Base-by-base conservation (phyloP, 2,329 filamentous ascomycete genomes). In the Colletotrichum paranaense region DNA sequence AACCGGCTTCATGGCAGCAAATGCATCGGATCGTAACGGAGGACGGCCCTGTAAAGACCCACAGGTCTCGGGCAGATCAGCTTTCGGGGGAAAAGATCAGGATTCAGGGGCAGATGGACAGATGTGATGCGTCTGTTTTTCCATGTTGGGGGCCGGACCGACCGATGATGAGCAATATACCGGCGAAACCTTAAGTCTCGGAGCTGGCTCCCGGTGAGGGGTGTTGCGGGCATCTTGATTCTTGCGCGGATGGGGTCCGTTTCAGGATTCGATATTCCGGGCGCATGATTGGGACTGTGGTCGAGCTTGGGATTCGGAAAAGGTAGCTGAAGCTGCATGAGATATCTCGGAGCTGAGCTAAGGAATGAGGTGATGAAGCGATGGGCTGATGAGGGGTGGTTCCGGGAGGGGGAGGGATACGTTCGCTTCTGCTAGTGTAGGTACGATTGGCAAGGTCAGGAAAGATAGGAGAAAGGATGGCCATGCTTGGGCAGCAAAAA, bases 101-200 rank as follows among this genome's bases (percentile, higher is more conserved):
- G 70, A 42, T 56, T 56, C 24, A 49, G n/a, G 16, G 42, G 55
- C 42, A 49, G 42, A 49, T 22, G 42, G 42, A 49, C 8, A 49
- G 60, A 65, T 49, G 46, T 70, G 60, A 57, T 55, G 56, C 57
- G 62, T 49, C 4, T 49, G 42, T 26, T 63, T 14, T 42, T 22
- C 53, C 60, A 22, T 42, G 46, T 66, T 70, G 70, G 70, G 70
- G 67, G 70, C 70, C 70, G 70, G 70, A 73, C 70, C 70, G 70
- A 56, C 70, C 70, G 70, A 73, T n/a, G 38, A 28, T 62, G 67
- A 62, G 60, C 32, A 49, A 70, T 62, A 63, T 62, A 62, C 65
- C 56, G 55, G 49, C 62, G 62, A 66, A 73, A 70, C 70, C 26
- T 56, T 57, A 65, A 65, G 62, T 65, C 22, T 65, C 62, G 52